Conservation (phyloP, 1,139 yeast genomes). For the Magnusiomyces suaveolens region DNA sequence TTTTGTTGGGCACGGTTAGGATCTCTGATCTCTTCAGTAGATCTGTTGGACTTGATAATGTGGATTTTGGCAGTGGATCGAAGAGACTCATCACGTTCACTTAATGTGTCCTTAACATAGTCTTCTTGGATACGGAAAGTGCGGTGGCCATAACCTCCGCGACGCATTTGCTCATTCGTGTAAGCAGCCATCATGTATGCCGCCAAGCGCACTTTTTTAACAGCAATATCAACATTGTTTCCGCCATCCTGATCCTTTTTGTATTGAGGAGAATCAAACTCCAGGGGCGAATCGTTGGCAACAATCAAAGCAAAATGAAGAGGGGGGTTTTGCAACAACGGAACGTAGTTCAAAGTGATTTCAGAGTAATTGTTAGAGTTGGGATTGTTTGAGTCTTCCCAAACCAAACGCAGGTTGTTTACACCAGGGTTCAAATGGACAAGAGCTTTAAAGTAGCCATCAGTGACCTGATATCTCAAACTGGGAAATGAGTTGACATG, state of each 20-base stretch:
- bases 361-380: slow-evolving; percentile 16
- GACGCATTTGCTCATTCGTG: slow-evolving; percentile 83
- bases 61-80: slow-evolving; percentile 71
- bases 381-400: not conserved
- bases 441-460: slow-evolving; percentile 64
- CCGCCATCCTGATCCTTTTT: slow-evolving; percentile 40
- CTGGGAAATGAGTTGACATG: slow-evolving; percentile 54
- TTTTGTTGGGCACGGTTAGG: slow-evolving; percentile 85
- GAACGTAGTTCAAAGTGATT: slow-evolving; percentile 43
- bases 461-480: slow-evolving; percentile 57
- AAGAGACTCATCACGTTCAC: slow-evolving; percentile 35
- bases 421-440: slow-evolving; percentile 59
- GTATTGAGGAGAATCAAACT: slow-evolving; percentile 63
- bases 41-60: slow-evolving; percentile 53
- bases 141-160: slow-evolving; percentile 69
- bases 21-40: slow-evolving; percentile 60
- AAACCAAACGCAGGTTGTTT: slow-evolving; percentile 24
- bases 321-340: slow-evolving; percentile 62
- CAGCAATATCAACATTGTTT: slow-evolving; percentile 61
- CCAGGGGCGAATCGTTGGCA: slow-evolving; percentile 65
- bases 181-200: slow-evolving; percentile 88
- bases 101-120: slow-evolving; percentile 41
- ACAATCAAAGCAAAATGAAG: slow-evolving; percentile 68
- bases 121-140: slow-evolving; percentile 75
- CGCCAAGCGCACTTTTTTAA: slow-evolving; percentile 68